Conservation (phyloP, 2,329 filamentous ascomycete genomes). For the Ophiostoma angusticollis region DNA sequence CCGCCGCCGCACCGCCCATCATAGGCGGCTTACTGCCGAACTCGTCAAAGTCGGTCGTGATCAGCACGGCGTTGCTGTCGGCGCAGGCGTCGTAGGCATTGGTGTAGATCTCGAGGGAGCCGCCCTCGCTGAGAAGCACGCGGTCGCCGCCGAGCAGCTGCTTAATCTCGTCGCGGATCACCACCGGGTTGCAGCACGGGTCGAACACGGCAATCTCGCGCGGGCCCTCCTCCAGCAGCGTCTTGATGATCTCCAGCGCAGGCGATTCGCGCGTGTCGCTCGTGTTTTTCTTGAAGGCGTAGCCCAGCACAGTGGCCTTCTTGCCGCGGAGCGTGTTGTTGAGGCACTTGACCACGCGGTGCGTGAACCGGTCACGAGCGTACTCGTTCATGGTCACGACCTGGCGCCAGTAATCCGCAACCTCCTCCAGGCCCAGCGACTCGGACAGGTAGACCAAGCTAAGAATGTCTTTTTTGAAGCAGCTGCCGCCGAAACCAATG, state of each 20-base stretch:
- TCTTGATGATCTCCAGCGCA: conserved; percentile 53
- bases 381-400: conserved; percentile 68
- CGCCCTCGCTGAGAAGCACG: conserved; percentile 24
- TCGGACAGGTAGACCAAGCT: conserved; percentile 63
- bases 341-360: conserved; percentile 51
- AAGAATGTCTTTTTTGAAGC: conserved; percentile 70
- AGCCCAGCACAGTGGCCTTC: conserved; percentile 61
- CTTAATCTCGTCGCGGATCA: conserved; percentile 38
- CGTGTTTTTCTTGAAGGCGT: conserved; percentile 71
- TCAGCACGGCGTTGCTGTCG: conserved; percentile 36
- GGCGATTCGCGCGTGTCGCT: conserved; percentile 61
- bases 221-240: conserved; percentile 50
- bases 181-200: conserved; percentile 42
- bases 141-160: conserved; percentile 24
- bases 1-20: conserved; percentile 10
- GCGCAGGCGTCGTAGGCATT: conserved; percentile 37
- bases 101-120: conserved; percentile 33
- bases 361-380: conserved; percentile 55
- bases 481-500: conserved; percentile 67
- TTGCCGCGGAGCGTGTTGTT: conserved; percentile 56
- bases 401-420: conserved; percentile 62
- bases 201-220: conserved; percentile 56
- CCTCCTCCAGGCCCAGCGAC: conserved; percentile 54
- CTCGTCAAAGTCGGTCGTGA: conserved; percentile 45
- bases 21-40: conserved; percentile 27